These are phyloP conservation scores for Ascochyta viciae-villosae DNA, from an alignment of 2,329 filamentous ascomycete genomes.

Conservation along the genomic window DNA sequence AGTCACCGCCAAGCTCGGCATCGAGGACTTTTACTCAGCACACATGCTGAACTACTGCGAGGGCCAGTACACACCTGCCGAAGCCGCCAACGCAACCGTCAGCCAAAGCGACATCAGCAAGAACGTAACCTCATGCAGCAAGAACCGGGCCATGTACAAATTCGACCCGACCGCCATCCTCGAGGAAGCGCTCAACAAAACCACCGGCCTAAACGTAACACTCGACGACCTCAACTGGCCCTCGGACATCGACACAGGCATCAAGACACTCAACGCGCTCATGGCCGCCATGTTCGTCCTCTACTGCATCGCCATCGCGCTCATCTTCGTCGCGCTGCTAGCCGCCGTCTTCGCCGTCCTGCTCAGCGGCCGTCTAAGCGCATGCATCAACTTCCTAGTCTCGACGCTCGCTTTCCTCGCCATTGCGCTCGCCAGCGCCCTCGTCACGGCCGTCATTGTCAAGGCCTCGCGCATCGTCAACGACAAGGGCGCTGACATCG, in stretches of 20 bases:
- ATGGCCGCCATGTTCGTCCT: conserved; percentile 63
- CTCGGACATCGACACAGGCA: conserved; percentile 60
- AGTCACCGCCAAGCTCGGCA: conserved; percentile 58
- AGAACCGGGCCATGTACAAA: conserved; percentile 60
- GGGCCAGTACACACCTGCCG: conserved; percentile 54
- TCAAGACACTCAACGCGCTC: conserved; percentile 59
- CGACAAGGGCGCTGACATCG: conserved; percentile 58
- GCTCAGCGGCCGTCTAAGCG: conserved; percentile 53
- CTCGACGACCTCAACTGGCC: conserved; percentile 65
- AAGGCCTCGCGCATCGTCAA: conserved; percentile 63
- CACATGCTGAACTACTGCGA: conserved; percentile 68
- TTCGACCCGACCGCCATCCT: conserved; percentile 63
- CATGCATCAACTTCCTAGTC: conserved; percentile 59
- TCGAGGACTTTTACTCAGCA: conserved; percentile 67
- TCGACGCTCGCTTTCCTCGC: conserved; percentile 61
- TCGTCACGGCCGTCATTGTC: conserved; percentile 68
- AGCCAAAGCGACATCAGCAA: conserved; percentile 51
- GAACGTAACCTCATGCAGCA: conserved; percentile 64
- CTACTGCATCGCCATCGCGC: conserved; percentile 64
- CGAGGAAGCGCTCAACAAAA: conserved; percentile 56
- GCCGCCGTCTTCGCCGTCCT: conserved; percentile 56
- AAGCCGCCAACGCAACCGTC: conserved; percentile 54
- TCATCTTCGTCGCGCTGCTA: conserved; percentile 60
- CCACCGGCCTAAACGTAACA: conserved; percentile 52
- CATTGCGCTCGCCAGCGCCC: conserved; percentile 76